Percentiles rank a stretch among this genome's conserved stretches.
phyloP scores from a whole-genome alignment of 768 basidiomycete genomes.

The Mycena kentingensis region DNA sequence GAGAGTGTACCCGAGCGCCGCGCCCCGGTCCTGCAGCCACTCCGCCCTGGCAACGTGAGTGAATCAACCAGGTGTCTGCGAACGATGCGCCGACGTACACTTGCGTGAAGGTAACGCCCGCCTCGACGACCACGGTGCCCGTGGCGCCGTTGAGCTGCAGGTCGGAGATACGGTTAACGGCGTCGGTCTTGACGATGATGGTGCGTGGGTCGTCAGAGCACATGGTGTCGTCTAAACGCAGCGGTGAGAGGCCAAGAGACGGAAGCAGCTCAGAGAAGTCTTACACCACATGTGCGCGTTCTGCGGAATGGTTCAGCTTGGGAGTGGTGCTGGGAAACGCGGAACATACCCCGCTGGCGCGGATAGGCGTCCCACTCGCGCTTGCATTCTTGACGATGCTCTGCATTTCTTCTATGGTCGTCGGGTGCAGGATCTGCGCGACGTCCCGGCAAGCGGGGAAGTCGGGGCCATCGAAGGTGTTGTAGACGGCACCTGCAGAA shows the following conservation, averaged over 20 bases:
- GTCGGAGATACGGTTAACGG: conserved; percentile 35
- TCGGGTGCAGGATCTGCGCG: conserved; percentile 33
- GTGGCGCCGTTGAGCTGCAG: conserved; percentile 29
- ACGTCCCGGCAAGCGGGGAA: conserved; percentile 39
- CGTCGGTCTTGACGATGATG: conserved; percentile 38
- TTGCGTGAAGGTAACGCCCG: conserved; percentile 40
- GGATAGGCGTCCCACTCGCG: conserved; percentile 30
- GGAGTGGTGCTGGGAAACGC: neutral
- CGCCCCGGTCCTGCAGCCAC: conserved; percentile 38
- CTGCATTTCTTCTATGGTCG: conserved; percentile 35
- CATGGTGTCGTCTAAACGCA: conserved; percentile 36
- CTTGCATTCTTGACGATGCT: conserved; percentile 36
- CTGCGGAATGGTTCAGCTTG: conserved; percentile 16
- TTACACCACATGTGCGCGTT: conserved; percentile 44
- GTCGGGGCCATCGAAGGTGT: conserved; percentile 38
- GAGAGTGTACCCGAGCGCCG: conserved; percentile 37
- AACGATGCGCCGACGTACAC: conserved; percentile 24
- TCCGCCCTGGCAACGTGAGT: conserved; percentile 28
- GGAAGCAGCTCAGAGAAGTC: conserved; percentile 6
- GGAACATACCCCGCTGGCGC: conserved; percentile 37
- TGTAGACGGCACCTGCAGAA: conserved; percentile 31
- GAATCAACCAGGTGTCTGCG: neutral
- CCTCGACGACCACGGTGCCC: conserved; percentile 38
- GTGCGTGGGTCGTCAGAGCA: conserved; percentile 39
- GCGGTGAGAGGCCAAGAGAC: neutral